Conservation (phyloP, 139 green algal species). For the Chlorella sp. region DNA sequence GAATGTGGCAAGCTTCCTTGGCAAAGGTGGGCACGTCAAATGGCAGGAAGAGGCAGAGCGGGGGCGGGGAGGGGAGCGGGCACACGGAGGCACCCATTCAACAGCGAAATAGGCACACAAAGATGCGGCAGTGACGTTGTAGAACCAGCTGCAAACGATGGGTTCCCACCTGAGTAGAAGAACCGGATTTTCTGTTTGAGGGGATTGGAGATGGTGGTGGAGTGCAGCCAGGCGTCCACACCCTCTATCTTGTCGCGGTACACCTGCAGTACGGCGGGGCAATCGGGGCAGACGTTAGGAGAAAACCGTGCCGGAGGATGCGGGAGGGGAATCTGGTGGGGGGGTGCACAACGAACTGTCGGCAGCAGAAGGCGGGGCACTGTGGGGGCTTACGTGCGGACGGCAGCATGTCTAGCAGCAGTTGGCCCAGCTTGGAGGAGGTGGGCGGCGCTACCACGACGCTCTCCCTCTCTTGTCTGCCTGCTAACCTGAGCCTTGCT, state of each 20-base stretch:
- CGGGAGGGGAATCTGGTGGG: too few species aligned
- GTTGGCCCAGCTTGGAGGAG: neutral
- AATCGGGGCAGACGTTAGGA: neutral
- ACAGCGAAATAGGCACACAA: neutral
- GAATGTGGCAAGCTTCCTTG: neutral
- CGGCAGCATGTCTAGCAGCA: too few species aligned
- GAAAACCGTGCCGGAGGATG: too few species aligned
- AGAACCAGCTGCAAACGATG: neutral
- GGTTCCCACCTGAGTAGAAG: slow-evolving; percentile 28
- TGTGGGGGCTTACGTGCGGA: too few species aligned
- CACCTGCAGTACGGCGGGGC: neutral
- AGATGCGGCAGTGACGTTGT: neutral
- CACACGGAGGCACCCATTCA: neutral
- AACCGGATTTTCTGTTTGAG: slow-evolving; percentile 25
- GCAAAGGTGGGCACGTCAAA: too few species aligned
- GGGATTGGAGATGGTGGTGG: neutral
- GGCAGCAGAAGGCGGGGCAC: too few species aligned
- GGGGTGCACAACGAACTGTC: too few species aligned
- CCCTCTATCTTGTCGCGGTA: slow-evolving; percentile 32
- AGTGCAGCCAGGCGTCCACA: slow-evolving; percentile 38
- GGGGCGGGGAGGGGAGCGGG: neutral
- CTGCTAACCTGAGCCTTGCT: too few species aligned
- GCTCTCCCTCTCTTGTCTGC: too few species aligned
- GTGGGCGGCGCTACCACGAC: neutral
- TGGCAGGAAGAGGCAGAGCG: neutral